Conservation (phyloP, 139 green algal genomes). For the Tetraselmis chui region DNA sequence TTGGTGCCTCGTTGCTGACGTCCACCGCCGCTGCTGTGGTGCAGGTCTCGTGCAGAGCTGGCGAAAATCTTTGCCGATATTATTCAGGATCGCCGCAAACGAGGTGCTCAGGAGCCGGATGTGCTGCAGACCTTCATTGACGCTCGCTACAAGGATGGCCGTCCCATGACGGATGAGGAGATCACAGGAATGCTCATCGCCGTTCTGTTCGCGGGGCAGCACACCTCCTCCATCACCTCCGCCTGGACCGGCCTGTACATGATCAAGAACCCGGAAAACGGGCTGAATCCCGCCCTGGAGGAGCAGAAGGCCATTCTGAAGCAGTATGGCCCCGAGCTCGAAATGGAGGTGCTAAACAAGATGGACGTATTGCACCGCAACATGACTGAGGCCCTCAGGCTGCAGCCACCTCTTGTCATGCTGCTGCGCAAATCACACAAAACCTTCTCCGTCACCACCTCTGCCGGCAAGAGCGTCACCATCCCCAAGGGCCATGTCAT, state of each 20-base stretch:
- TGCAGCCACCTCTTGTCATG: slow-evolving; percentile 94
- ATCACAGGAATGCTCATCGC: slow-evolving; percentile 97
- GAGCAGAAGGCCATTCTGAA: slow-evolving; percentile 73
- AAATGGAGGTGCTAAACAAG: slow-evolving; percentile 74
- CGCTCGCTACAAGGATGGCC: slow-evolving; percentile 72
- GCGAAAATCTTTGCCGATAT: slow-evolving; percentile 74
- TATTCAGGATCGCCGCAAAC: slow-evolving; percentile 62
- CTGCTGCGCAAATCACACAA: slow-evolving; percentile 82
- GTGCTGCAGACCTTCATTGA: slow-evolving; percentile 95
- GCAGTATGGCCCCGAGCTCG: slow-evolving; percentile 61
- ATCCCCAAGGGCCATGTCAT: slow-evolving; percentile 76
- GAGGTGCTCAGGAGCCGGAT: slow-evolving; percentile 67
- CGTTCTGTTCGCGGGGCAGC: slow-evolving; percentile 93
- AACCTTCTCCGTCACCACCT: slow-evolving; percentile 78
- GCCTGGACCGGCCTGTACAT: slow-evolving; percentile 84
- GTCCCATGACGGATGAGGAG: slow-evolving; percentile 78
- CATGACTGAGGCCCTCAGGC: slow-evolving; percentile 79
- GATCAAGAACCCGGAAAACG: slow-evolving; percentile 45
- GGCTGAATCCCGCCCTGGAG: slow-evolving; percentile 37
- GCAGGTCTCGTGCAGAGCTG: slow-evolving; percentile 59
- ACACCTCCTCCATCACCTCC: slow-evolving; percentile 92
- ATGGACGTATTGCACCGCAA: slow-evolving; percentile 85
- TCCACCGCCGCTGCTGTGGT: too few relatives aligned
- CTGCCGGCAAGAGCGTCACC: slow-evolving; percentile 49
- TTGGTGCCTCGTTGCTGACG: too few relatives aligned